Evolutionary conservation across 345 rosid genomes (phyloP), one percentile per base, ranked within the genome.

Genomic region (Populus alba): DNA sequence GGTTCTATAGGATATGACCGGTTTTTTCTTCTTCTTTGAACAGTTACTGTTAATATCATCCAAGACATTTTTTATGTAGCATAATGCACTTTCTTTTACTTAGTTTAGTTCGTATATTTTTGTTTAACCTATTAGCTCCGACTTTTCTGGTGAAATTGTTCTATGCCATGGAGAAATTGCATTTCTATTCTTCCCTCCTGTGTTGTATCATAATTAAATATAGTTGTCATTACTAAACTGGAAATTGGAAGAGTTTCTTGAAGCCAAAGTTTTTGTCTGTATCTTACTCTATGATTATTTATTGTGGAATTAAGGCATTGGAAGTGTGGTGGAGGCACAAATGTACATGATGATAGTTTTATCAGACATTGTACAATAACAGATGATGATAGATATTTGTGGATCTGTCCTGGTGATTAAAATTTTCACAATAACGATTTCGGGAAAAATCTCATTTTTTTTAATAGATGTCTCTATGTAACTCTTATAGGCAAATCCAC

Each of bases 401-500:
- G 29, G 43, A 78, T 47, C 29, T 73, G 59, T 25, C 22, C 59
- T 47, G 27, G 73, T 57, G 23, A 41, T 53, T 41, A 57, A 65
- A 38, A 69, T 16, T 25, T 17, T 15, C 18, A 29, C 3, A 20
- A 13, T 33, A 33, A 33, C 37, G 37, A 11, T 2, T 25, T 35
- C 31, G 15, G 29, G 9, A 59, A 43, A 27, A 20, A 67, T 25
- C 10, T 2, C 7, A 57, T 25, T 41, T 20, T 51, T 71, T 63
- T 74, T 22, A 37, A 33, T 20, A 23, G 49, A 49, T 57, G 0
- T 67, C 25, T 6, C 66, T 61, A 8, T 70, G 73, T 76, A 73
- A 23, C 13, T 78, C 77, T 67, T 68, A 12, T 84, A 96, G 99
- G 97, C 95, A 41, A 89, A 91, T 78, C 99, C 99, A 57, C 86